Evolutionary conservation across 805 yeast genomes (phyloP).

Genomic region (Candida gorgasii): DNA sequence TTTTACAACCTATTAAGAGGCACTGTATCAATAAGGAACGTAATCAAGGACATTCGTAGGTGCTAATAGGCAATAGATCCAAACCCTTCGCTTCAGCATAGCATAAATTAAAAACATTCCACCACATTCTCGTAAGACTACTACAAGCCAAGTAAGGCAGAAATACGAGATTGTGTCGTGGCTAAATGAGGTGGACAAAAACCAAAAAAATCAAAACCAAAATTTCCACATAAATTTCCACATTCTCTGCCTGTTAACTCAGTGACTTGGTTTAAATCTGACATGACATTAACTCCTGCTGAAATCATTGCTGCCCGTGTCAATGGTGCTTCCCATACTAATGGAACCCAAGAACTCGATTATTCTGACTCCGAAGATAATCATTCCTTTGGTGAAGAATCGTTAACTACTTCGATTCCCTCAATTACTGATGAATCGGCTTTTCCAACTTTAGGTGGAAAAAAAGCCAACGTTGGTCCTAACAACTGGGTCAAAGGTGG

Average conservation of each 20-base stretch:
- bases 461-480: conserved; percentile 20
- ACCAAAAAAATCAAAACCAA: no score
- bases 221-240: background rate
- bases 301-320: conserved; percentile 50
- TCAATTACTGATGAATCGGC: conserved; percentile 55
- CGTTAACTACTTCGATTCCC: conserved; percentile 27
- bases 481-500: conserved; percentile 44
- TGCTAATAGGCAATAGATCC: no score
- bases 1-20: no score
- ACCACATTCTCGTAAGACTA: no score
- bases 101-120: no score
- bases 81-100: no score
- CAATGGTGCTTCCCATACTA: conserved; percentile 12
- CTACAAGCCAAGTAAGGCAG: no score
- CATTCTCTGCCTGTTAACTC: conserved; percentile 1
- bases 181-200: conserved; percentile 6
- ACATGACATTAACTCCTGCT: conserved; percentile 46
- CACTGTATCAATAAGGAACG: no score
- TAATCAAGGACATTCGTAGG: no score
- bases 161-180: conserved; percentile 5
- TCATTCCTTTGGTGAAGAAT: conserved; percentile 13
- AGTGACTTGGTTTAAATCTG: conserved; percentile 1
- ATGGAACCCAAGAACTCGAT: no score
- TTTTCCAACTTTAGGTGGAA: conserved; percentile 67
- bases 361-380: conserved; percentile 19